These are phyloP conservation scores for Trametes sanguinea DNA, from an alignment of 768 basidiomycete genomes.

Conservation along the genomic window DNA sequence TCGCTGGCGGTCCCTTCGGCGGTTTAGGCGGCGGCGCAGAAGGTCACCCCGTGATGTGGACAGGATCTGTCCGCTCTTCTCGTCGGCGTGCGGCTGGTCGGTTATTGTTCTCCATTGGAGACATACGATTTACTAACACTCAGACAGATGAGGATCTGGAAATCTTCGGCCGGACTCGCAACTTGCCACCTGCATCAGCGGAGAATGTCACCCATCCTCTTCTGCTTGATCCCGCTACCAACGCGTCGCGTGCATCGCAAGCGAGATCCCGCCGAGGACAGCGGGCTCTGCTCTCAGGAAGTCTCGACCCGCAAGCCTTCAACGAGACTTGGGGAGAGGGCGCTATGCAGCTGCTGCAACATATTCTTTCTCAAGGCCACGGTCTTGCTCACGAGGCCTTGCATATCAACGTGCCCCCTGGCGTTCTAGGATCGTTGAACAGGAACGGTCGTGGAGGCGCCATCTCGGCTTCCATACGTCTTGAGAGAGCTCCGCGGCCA, in stretches of 20 bases:
- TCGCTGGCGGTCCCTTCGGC: conserved; percentile 11
- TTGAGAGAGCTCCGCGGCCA: conserved; percentile 53
- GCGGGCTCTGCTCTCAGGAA: conserved; percentile 48
- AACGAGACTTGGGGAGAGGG: conserved; percentile 82
- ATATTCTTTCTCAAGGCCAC: conserved; percentile 67
- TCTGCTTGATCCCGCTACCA: conserved; percentile 61
- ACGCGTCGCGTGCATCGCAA: conserved; percentile 47
- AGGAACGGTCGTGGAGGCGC: conserved; percentile 47
- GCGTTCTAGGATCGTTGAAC: conserved; percentile 58
- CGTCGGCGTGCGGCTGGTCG: conserved; percentile 53
- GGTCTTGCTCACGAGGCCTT: conserved; percentile 62
- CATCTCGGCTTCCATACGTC: conserved; percentile 58
- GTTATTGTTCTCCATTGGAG: not conserved
- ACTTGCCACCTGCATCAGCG: conserved; percentile 49
- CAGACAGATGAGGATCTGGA: conserved; percentile 54
- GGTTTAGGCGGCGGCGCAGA: conserved; percentile 39
- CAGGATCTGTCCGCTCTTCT: conserved; percentile 46
- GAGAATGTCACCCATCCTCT: conserved; percentile 83
- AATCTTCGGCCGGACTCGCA: conserved; percentile 65
- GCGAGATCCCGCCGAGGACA: conserved; percentile 58
- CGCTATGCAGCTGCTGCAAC: conserved; percentile 81
- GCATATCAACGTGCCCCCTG: conserved; percentile 74
- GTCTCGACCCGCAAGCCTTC: conserved; percentile 48
- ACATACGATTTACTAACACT: no score
- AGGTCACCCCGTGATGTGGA: conserved; percentile 31